A percentile compares a stretch with the other conserved stretches of the same genome.
Conservation (phyloP, 1,284 basidiomycete species). For the Cryptococcus sp. region DNA sequence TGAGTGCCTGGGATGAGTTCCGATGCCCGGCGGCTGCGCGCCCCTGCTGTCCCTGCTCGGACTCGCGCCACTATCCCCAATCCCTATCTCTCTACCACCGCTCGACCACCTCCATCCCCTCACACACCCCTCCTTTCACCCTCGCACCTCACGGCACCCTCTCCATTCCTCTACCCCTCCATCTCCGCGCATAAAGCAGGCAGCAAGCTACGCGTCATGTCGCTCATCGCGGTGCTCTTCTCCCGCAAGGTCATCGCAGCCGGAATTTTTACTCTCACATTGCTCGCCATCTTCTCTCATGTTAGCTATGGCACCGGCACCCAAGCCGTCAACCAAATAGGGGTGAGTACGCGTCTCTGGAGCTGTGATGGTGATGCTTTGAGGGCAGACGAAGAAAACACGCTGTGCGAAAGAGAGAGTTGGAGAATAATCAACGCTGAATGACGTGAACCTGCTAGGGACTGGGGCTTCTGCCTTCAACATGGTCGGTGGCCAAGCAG, state of each 20-base stretch:
- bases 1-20: background rate
- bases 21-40: no score
- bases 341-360: background rate
- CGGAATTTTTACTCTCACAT: background rate
- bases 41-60: background rate
- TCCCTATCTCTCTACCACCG: background rate
- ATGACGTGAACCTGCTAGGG: background rate
- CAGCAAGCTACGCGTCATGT: background rate
- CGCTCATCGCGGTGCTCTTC: background rate
- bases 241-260: background rate
- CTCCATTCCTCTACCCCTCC: background rate
- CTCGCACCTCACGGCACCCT: background rate
- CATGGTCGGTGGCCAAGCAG: background rate
- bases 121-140: background rate
- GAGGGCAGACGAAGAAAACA: no score
- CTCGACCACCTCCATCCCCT: background rate
- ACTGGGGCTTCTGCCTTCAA: background rate
- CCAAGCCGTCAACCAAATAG: background rate
- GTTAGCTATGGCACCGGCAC: background rate
- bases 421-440: background rate
- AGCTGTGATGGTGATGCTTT: no score
- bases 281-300: background rate
- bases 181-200: background rate
- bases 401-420: background rate
- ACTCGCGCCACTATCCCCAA: background rate